These are phyloP conservation scores for Mortierella polycephala DNA, from an alignment of 371 early-diverging fungal species.

Conservation along the genomic window DNA sequence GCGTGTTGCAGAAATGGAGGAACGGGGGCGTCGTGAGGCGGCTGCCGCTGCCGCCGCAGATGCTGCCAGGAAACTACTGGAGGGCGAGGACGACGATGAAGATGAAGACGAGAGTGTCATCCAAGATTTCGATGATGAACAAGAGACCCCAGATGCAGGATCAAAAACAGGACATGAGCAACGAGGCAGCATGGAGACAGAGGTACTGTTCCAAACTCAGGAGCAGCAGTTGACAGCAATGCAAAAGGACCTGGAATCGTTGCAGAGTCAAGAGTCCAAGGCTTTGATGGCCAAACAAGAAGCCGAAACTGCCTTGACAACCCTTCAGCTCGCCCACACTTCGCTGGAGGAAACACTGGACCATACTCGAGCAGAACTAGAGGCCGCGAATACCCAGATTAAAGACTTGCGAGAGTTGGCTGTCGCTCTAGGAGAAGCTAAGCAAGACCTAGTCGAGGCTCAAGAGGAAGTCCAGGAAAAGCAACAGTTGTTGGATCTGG, in stretches of 20 bases:
- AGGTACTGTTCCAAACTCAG: neutral
- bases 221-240: conserved; percentile 34
- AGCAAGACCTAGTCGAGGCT: conserved; percentile 57
- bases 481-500: conserved; percentile 31
- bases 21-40: neutral
- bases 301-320: conserved; percentile 14
- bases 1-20: conserved; percentile 22
- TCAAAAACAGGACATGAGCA: no score
- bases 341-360: conserved; percentile 5
- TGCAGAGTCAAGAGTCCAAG: conserved; percentile 49
- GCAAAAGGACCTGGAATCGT: conserved; percentile 57
- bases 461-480: conserved; percentile 38
- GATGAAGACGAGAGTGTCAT: neutral
- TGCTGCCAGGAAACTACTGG: neutral
- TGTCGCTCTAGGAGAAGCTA: conserved; percentile 30
- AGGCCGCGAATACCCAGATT: conserved; percentile 15
- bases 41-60: no score
- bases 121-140: neutral
- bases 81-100: neutral
- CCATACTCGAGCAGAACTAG: conserved; percentile 8
- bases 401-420: conserved; percentile 16
- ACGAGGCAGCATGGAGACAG: no score
- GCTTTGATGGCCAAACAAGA: conserved; percentile 27
- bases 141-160: neutral
- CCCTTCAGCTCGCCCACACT: neutral